A percentile compares a stretch with the other conserved stretches of the same genome.
Conservation (phyloP, 148 eudicot genomes). For the Nepenthes gracilis region DNA sequence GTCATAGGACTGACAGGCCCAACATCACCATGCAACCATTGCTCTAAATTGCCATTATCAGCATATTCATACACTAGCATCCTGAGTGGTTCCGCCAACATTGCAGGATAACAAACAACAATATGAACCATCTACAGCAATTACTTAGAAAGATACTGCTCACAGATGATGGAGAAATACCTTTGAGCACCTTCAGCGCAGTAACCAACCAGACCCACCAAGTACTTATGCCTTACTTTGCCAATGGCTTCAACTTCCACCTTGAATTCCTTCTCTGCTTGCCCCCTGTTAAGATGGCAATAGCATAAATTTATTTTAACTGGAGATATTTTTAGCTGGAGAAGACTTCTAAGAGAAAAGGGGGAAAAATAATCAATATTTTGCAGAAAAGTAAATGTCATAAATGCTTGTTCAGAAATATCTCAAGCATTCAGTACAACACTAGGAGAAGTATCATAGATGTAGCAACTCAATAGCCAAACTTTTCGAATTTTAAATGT, state of each 20-base stretch:
- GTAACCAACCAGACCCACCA: conserved; percentile 81
- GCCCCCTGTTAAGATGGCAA: conserved; percentile 46
- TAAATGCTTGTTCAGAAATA: conserved; percentile 11
- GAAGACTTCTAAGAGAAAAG: background rate
- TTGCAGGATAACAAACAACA: background rate
- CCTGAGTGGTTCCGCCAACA: conserved; percentile 27
- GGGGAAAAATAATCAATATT: background rate
- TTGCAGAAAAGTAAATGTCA: conserved; percentile 11
- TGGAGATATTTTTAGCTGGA: background rate
- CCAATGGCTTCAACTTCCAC: conserved; percentile 99
- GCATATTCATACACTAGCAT: conserved; percentile 83
- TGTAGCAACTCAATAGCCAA: conserved; percentile 17
- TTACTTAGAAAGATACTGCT: background rate
- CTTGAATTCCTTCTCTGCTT: conserved; percentile 92
- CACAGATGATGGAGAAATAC: conserved; percentile 20
- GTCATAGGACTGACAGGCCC: conserved; percentile 69
- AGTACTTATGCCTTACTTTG: conserved; percentile 86
- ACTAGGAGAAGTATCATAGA: conserved; percentile 20
- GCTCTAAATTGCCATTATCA: conserved; percentile 88
- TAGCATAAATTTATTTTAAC: background rate
- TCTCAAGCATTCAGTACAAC: background rate
- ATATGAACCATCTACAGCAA: conserved; percentile 6
- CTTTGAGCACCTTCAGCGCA: conserved; percentile 86
- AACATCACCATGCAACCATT: conserved; percentile 94
- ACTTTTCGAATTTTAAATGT: conserved; percentile 17